Conservation (phyloP, 805 yeast genomes). For the Candida patagonica region DNA sequence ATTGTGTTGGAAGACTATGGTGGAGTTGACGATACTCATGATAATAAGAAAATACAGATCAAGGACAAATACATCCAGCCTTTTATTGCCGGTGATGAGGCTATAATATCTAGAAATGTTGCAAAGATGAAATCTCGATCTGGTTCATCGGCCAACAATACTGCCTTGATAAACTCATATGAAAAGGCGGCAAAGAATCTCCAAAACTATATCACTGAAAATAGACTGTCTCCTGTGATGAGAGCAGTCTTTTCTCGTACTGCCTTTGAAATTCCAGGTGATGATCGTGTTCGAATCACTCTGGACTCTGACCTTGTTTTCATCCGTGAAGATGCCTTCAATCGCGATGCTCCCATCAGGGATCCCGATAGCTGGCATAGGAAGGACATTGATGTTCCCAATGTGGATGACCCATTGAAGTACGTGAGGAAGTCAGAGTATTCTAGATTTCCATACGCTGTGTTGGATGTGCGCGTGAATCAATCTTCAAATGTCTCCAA, state of each 20-base stretch:
- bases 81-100: constrained; percentile 48
- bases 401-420: constrained; percentile 57
- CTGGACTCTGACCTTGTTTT: constrained; percentile 83
- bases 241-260: constrained; percentile 84
- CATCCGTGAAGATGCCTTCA: constrained; percentile 86
- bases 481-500: constrained; percentile 26
- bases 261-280: constrained; percentile 98
- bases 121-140: constrained; percentile 57
- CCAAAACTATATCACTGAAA: constrained; percentile 51
- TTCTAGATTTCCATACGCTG: constrained; percentile 62
- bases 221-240: constrained; percentile 72
- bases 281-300: constrained; percentile 80
- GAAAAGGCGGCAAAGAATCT: constrained; percentile 49
- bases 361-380: constrained; percentile 89
- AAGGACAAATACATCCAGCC: constrained; percentile 77
- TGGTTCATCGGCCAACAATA: constrained; percentile 38
- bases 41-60: constrained; percentile 49
- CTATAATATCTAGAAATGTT: constrained; percentile 40
- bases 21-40: constrained; percentile 46
- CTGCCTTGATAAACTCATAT: constrained; percentile 35
- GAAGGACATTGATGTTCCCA: constrained; percentile 70
- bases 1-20: constrained; percentile 72
- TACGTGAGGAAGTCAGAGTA: constrained; percentile 80
- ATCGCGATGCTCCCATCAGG: constrained; percentile 76
- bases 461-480: constrained; percentile 75